A percentile compares a stretch with the other conserved stretches of the same genome.
Evolutionary conservation across 108 stramenopile species (phyloP).

Genomic region (Mayamaea pseudoterrestris): DNA sequence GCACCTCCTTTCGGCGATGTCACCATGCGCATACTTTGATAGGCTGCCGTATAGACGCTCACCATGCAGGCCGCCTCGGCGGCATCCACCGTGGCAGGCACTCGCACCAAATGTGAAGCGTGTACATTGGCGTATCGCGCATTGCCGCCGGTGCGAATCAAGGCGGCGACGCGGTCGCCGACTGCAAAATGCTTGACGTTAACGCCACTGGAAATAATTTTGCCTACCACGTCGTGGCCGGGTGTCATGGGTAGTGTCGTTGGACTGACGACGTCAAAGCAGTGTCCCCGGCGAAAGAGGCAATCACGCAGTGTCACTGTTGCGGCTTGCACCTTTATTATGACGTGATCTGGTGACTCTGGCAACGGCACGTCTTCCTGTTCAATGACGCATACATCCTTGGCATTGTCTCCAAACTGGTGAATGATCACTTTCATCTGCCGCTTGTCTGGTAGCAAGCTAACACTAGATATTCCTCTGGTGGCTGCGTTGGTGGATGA

Average conservation of each 20-base stretch:
- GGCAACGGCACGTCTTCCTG: background rate
- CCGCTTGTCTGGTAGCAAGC: too few relatives aligned
- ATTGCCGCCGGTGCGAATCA: conserved; percentile 44
- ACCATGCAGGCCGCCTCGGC: conserved; percentile 52
- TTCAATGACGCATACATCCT: background rate
- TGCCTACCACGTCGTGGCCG: conserved; percentile 50
- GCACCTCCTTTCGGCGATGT: conserved; percentile 4
- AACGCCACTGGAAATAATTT: conserved; percentile 26
- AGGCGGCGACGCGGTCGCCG: conserved; percentile 48
- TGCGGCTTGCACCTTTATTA: conserved; percentile 30
- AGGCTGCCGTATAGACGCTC: conserved; percentile 54
- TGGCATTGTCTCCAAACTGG: background rate
- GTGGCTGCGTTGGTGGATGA: too few relatives aligned
- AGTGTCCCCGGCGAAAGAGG: conserved; percentile 32
- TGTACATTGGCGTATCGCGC: conserved; percentile 42
- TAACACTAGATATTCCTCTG: too few relatives aligned
- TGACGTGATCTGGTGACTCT: background rate
- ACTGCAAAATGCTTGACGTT: conserved; percentile 15
- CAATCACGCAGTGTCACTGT: conserved; percentile 49
- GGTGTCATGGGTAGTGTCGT: conserved; percentile 37
- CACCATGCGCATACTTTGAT: conserved; percentile 26
- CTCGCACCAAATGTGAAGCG: conserved; percentile 18
- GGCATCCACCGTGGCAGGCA: conserved; percentile 32
- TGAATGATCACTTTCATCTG: background rate
- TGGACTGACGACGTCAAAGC: conserved; percentile 20